Evolutionary conservation across 495 filamentous ascomycete genomes (phyloP), one percentile per base, ranked within the genome.

Genomic region (Aspergillus mulundensis): DNA sequence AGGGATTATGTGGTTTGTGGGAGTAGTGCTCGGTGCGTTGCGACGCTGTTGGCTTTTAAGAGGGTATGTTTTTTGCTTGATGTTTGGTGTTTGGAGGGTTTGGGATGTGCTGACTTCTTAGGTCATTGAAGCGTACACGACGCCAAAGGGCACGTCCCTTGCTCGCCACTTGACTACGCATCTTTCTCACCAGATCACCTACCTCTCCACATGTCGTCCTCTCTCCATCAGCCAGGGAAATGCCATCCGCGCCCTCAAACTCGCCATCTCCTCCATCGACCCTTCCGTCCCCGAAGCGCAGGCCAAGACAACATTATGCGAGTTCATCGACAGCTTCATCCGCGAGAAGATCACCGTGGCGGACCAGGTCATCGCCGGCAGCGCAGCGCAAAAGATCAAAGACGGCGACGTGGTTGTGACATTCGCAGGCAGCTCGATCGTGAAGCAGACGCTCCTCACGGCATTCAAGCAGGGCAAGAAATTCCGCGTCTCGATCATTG

Each of bases 201-300:
- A 93, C 65, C 84, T 98, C 25, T 88, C 87, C 41, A 90, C 91
- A 54, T 96, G 91, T 65, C 87, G 94, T 6, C 91, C 94, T 11
- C 87, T 97, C 70, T 92, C 88, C 48, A 90, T 94, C 68, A 88
- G 87, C 40, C 93, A 96, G 84, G 92, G 95, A 53, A 97, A 97
- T 70, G 90, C 91, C 18, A 96, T 98, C 68, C 83, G 95, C 36
- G 90, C 91, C 74, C 79, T 98, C 18, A 98, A 98, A 74, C 79
- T 94, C 25, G 81, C 87, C 64, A 91, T 98, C 69, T 84, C 87
- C 50, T 87, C 85, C 45, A 84, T 96, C 56, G 91, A 96, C 65
- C 89, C 91, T 11, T 84, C 88, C 56, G 81, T 84, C 7, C 83
- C 89, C 14, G 91, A 98, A 60, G 68, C 81, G 4, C 78, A 84